Conservation (phyloP, 2,329 filamentous ascomycete species). For the Aureobasidium lini region DNA sequence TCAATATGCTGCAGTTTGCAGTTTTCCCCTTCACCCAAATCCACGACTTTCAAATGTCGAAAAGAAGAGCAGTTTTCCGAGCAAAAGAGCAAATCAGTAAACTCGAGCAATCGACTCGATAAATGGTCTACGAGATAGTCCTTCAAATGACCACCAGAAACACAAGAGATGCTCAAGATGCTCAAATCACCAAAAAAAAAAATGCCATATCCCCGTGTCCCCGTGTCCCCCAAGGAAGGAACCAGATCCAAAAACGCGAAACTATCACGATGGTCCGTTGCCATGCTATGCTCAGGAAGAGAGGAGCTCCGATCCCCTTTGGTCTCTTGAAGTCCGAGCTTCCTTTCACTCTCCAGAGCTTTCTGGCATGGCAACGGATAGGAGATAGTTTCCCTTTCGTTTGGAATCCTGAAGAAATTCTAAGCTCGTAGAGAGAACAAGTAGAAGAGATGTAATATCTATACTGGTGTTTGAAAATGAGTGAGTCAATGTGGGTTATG, state of each 20-base stretch:
- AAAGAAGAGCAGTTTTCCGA: neutral
- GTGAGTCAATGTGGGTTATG: neutral
- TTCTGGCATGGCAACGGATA: neutral
- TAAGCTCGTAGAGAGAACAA: too few species aligned
- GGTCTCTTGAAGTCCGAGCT: neutral
- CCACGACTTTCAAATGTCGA: neutral
- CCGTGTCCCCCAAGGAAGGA: too few species aligned
- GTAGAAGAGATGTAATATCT: too few species aligned
- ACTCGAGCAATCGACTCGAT: neutral
- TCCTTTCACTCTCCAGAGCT: neutral
- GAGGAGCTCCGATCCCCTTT: neutral
- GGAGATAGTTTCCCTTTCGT: neutral
- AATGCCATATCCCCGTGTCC: too few species aligned
- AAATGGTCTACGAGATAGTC: too few species aligned
- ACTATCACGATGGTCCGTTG: slow-evolving; percentile 9
- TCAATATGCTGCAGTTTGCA: neutral
- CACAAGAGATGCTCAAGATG: too few species aligned
- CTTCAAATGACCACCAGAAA: too few species aligned
- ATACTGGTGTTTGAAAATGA: neutral
- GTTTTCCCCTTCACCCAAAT: neutral
- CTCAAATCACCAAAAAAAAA: neutral
- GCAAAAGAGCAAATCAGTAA: neutral
- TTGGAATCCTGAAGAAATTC: too few species aligned
- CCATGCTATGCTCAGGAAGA: neutral
- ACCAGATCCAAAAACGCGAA: neutral